A percentile compares a stretch with the other conserved stretches of the same genome.
Conservation (phyloP, 441 rosid genomes). For the Capsella rubella region DNA sequence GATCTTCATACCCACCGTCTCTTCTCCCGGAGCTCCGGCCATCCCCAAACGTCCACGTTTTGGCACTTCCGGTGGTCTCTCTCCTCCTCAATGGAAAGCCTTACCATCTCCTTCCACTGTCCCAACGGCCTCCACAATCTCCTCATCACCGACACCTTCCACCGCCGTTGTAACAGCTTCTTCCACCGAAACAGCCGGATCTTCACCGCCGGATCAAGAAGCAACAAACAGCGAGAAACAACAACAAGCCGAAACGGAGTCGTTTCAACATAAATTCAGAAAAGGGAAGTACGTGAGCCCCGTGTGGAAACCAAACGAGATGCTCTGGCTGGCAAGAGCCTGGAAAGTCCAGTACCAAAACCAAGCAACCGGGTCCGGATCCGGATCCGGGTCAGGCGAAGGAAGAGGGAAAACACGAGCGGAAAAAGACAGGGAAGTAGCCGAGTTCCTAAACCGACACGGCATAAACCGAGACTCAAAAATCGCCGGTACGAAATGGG, state of each 20-base stretch:
- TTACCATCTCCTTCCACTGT: slow-evolving; percentile 59
- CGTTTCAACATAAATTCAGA: slow-evolving; percentile 70
- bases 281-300: slow-evolving; percentile 97
- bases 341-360: slow-evolving; percentile 85
- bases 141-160: slow-evolving; percentile 48
- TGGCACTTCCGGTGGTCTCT: slow-evolving; percentile 37
- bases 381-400: slow-evolving; percentile 43
- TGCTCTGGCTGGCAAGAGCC: slow-evolving; percentile 96
- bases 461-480: slow-evolving; percentile 90
- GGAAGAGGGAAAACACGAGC: slow-evolving; percentile 93
- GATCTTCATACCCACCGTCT: slow-evolving; percentile 59
- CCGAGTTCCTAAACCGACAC: slow-evolving; percentile 77
- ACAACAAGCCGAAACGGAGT: slow-evolving; percentile 58
- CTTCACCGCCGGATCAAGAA: slow-evolving; percentile 68
- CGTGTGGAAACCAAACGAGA: slow-evolving; percentile 96
- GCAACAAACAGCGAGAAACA: slow-evolving; percentile 49
- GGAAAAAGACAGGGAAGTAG: slow-evolving; percentile 93
- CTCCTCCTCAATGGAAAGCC: slow-evolving; percentile 75
- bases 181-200: slow-evolving; percentile 83
- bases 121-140: slow-evolving; percentile 51
- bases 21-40: slow-evolving; percentile 52
- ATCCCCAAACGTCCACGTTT: slow-evolving; percentile 80
- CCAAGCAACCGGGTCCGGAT: slow-evolving; percentile 47
- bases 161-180: slow-evolving; percentile 51
- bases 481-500: slow-evolving; percentile 99